phyloP scores from a whole-genome alignment of 306 rosid species.

The Quercus alba region DNA sequence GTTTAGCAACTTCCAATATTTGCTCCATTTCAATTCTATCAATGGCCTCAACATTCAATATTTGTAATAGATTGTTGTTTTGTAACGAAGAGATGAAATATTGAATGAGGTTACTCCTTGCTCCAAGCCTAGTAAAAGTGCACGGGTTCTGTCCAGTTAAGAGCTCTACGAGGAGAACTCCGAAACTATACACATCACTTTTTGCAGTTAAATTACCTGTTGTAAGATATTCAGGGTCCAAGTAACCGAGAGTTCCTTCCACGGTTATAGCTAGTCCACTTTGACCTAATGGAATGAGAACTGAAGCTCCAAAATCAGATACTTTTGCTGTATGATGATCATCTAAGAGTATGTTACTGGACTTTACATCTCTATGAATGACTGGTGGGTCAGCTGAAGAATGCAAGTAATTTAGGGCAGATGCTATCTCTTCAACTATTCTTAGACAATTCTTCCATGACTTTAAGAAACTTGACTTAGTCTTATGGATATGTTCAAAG shows the following conservation, averaged over 20 bases:
- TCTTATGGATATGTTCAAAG: background rate
- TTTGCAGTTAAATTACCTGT: background rate
- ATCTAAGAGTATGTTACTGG: background rate
- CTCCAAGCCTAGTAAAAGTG: background rate
- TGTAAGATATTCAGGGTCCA: background rate
- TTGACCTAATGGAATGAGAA: background rate
- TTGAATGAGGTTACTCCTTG: background rate
- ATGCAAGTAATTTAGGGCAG: background rate
- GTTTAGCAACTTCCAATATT: background rate
- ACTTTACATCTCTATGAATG: background rate
- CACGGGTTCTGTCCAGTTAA: background rate
- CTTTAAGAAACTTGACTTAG: background rate
- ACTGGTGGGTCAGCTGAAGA: background rate
- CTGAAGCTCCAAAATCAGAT: conserved; percentile 8
- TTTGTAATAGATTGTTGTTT: background rate
- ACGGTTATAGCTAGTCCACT: background rate
- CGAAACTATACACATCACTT: background rate
- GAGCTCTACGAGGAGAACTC: background rate
- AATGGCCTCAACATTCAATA: background rate
- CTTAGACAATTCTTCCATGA: background rate
- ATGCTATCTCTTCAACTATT: background rate
- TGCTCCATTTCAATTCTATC: background rate
- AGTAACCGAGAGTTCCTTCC: background rate
- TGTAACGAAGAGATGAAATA: background rate
- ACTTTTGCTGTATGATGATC: background rate